Evolutionary conservation across 805 yeast species (phyloP), one percentile per base, ranked within the genome.

Genomic region (Huiozyma naganishii): DNA sequence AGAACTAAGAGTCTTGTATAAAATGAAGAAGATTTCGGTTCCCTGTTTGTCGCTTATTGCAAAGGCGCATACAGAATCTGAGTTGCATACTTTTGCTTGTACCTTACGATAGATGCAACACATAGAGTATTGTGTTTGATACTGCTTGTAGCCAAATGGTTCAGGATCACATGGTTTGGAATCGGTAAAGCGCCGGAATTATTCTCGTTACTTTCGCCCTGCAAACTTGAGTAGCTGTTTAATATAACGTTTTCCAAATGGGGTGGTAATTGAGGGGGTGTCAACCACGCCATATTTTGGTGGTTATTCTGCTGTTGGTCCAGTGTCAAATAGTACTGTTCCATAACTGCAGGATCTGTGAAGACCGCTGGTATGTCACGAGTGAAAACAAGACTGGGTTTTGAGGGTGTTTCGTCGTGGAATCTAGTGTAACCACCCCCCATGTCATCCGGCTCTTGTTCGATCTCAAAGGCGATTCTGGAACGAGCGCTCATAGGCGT

Each of bases 231-330:
- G 68, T 73, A 82, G 52, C 80, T 79, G 67, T 90, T 90, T 57
- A 90, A 72, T 44, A 92, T 88, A 44, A 92, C 97, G 55, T 83
- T 83, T 60, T 92, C 98, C 47, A 92, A 71, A 62, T 90, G 98
- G 7, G 98, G 98, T 7, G 98, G 98, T 41, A 92, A 71, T 58
- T 84, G 95, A 23, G 98, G 98, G 17, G 98, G 97, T 29, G 94
- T 87, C 42, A 89, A 48, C 74, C 74, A 70, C 2, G 72, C 61
- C 73, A 70, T 80, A 69, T 66, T 77, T 68, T 67, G 75, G 65
- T 62, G 79, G 63, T 69, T 73, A 39, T 69, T 69, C 58, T 79
- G 80, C 37, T 81, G 76, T 53, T 76, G 80, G 55, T 84, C 94
- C 41, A 84, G 69, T 1, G 90, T 84, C 39, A 79, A 66, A 55